Conservation (phyloP, 371 early-diverging fungal genomes). For the Lichtheimia hyalospora region DNA sequence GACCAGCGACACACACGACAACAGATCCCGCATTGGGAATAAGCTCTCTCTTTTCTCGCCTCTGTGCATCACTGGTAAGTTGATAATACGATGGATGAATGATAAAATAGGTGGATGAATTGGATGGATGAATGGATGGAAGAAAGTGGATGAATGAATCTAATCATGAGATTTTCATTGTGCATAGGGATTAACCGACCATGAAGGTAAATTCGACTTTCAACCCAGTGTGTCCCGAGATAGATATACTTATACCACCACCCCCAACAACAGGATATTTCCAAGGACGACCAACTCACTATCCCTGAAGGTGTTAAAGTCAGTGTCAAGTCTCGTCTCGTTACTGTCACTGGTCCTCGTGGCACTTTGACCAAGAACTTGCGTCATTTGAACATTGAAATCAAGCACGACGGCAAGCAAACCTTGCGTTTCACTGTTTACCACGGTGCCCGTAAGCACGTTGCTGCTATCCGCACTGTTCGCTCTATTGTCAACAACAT, state of each 20-base stretch:
- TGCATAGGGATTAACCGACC: conserved; percentile 5
- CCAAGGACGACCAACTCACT: conserved; percentile 78
- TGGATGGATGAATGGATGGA: background rate
- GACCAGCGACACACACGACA: too few species aligned
- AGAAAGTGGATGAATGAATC: background rate
- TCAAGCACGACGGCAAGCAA: conserved; percentile 65
- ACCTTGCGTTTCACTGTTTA: conserved; percentile 89
- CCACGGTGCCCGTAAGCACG: conserved; percentile 98
- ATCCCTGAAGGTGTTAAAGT: conserved; percentile 82
- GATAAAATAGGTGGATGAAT: background rate
- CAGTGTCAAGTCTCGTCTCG: conserved; percentile 73
- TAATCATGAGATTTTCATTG: background rate
- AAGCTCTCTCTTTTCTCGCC: conserved; percentile 1
- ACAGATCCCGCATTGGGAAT: too few species aligned
- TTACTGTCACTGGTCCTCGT: conserved; percentile 86
- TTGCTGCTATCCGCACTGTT: conserved; percentile 97
- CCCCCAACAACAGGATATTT: conserved; percentile 62
- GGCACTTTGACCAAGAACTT: conserved; percentile 92
- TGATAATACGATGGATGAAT: background rate
- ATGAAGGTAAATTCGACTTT: conserved; percentile 10
- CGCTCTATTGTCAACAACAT: conserved; percentile 70
- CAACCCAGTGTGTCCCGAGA: background rate
- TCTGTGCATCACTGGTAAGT: conserved; percentile 1
- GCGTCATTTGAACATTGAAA: conserved; percentile 94
- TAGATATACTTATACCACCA: background rate